These are phyloP conservation scores for Psidium guajava DNA, from an alignment of 345 rosid genomes.

Conservation along the genomic window DNA sequence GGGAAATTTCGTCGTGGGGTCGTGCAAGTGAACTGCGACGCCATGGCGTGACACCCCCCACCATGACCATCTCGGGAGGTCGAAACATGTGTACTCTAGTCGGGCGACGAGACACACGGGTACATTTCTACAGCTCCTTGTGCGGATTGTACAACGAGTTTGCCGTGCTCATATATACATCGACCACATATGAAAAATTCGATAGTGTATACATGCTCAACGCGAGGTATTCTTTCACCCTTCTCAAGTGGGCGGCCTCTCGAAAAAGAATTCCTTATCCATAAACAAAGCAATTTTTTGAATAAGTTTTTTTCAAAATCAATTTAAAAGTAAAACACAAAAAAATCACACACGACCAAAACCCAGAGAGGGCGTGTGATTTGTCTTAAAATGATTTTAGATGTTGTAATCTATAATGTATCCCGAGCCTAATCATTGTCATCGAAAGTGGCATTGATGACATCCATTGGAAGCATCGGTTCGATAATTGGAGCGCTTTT, in stretches of 20 bases:
- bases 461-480: too few species aligned
- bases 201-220: not conserved
- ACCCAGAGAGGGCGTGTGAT: too few species aligned
- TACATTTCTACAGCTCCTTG: not conserved
- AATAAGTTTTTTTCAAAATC: not conserved
- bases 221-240: not conserved
- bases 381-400: too few species aligned
- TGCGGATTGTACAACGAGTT: not conserved
- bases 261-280: not conserved
- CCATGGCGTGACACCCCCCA: not conserved
- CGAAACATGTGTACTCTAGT: not conserved
- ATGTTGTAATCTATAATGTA: too few species aligned
- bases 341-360: too few species aligned
- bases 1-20: not conserved
- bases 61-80: not conserved
- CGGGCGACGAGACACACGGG: rapidly evolving
- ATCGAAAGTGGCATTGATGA: too few species aligned
- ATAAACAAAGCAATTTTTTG: not conserved
- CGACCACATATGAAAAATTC: not conserved
- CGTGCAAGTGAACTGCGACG: not conserved
- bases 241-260: not conserved
- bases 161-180: not conserved
- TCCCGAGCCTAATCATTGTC: too few species aligned
- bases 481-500: too few species aligned
- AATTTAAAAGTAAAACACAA: too few species aligned